Conservation (phyloP, 305 asterid species). For the Ruellia speciosa region DNA sequence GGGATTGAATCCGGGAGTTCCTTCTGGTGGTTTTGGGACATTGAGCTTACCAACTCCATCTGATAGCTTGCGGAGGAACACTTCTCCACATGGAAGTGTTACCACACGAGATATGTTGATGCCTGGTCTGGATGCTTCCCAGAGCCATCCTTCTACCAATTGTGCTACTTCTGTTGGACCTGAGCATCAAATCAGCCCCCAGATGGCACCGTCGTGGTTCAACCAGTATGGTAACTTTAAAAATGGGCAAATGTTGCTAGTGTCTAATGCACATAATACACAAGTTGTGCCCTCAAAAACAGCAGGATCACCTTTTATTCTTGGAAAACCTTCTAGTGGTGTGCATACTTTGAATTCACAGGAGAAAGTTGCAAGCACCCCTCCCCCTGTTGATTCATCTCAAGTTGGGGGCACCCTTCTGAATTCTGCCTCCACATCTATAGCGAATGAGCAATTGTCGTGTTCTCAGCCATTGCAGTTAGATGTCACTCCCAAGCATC, state of each 20-base stretch:
- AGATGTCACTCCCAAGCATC: conserved; percentile 34
- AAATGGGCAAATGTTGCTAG: conserved; percentile 44
- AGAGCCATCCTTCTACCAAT: conserved; percentile 26
- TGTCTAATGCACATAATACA: conserved; percentile 36
- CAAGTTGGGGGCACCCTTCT: conserved; percentile 28
- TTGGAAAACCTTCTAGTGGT: conserved; percentile 38
- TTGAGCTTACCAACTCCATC: conserved; percentile 32
- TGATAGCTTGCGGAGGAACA: conserved; percentile 34
- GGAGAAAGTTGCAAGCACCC: conserved; percentile 29
- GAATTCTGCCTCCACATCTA: conserved; percentile 30
- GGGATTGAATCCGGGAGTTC: conserved; percentile 31
- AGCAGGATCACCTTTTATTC: conserved; percentile 37
- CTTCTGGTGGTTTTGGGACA: conserved; percentile 39
- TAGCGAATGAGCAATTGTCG: conserved; percentile 32
- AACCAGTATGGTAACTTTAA: conserved; percentile 55
- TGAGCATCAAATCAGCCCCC: conserved; percentile 42
- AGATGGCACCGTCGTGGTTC: conserved; percentile 82
- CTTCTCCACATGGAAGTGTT: conserved; percentile 41
- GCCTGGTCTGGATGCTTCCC: conserved; percentile 34
- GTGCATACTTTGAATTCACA: conserved; percentile 34
- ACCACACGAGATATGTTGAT: conserved; percentile 35
- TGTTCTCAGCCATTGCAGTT: conserved; percentile 33
- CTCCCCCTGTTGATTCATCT: conserved; percentile 35
- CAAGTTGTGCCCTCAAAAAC: conserved; percentile 31
- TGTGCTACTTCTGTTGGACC: conserved; percentile 27